These are phyloP conservation scores for Mycoemilia scoparia DNA, from an alignment of 192 early-diverging fungal genomes.

Conservation along the genomic window DNA sequence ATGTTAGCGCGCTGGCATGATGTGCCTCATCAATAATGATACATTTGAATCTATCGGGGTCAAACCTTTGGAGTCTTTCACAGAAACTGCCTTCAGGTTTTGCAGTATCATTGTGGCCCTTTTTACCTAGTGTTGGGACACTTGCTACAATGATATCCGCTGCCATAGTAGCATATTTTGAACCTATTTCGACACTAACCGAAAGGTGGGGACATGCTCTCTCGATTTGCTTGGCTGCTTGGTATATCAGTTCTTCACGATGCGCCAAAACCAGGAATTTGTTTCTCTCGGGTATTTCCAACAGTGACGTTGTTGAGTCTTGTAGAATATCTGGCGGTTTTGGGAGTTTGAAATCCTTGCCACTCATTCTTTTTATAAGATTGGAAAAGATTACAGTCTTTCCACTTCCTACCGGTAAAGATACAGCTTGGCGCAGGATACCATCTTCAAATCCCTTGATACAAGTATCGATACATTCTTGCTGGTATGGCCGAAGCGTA, in stretches of 20 bases:
- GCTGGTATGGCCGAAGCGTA: conserved; percentile 60
- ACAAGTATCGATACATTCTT: conserved; percentile 60
- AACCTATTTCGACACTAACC: conserved; percentile 52
- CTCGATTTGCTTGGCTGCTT: conserved; percentile 53
- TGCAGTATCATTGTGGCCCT: conserved; percentile 9
- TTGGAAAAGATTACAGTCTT: conserved; percentile 82
- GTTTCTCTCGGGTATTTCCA: conserved; percentile 40
- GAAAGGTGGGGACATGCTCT: conserved; percentile 33
- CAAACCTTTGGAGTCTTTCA: conserved; percentile 38
- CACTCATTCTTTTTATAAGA: conserved; percentile 49
- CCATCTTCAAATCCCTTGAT: conserved; percentile 36
- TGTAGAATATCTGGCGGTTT: too few relatives aligned
- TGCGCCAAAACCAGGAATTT: conserved; percentile 79
- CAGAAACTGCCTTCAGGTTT: too few relatives aligned
- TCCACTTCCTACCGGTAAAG: conserved; percentile 68
- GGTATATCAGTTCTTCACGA: conserved; percentile 67
- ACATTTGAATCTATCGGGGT: conserved; percentile 63
- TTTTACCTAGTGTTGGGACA: conserved; percentile 51
- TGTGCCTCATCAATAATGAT: conserved; percentile 91
- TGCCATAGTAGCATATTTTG: conserved; percentile 29
- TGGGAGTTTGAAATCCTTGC: too few relatives aligned
- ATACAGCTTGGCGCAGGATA: conserved; percentile 53
- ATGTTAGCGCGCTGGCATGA: conserved; percentile 67
- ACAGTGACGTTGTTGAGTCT: too few relatives aligned
- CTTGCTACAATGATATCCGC: conserved; percentile 62